Base-by-base conservation (phyloP, 352 stramenopile genomes). In the Detonula confervacea region DNA sequence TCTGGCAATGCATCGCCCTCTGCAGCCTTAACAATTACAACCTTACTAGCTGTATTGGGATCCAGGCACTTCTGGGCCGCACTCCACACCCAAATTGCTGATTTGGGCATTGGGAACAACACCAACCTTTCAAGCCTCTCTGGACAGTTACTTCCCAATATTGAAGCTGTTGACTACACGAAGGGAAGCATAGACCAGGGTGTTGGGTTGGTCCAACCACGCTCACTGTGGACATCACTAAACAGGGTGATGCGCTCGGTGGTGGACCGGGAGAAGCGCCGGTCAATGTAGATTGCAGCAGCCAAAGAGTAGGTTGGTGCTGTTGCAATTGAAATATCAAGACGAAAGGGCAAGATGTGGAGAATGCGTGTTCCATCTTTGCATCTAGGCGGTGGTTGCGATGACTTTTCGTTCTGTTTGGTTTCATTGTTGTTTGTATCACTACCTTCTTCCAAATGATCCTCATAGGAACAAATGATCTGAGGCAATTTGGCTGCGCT, bases 351-450 rank as follows among this genome's bases (percentile, higher is more conserved):
- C 12, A 84, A 37, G 44, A 87, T 73, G 61, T 87, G 67, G 39
- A 84, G 33, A 6, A 87, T 77, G n/a, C 72, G 68, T 22, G 52
- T 78, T 46, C 63, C 70, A 37, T 84, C 67, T 63, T 77, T 84
- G 54, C 60, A 72, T 24, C 65, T 39, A 27, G 79, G 68, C 52
- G 33, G 44, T 25, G 27, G 59, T 14, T 14, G 11, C 11, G 72
- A 25, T 42, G 29, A 67, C 29, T 42, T 24, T 25, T 61, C 56
- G 20, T 42, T 51, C 42, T 60, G 24, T 9, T 42, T 35, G 30
- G 20, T 30, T n/a, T n/a, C n/a, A n/a, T n/a, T n/a, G 37, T 60
- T 62, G 33, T 74, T 33, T 22, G 30, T 47, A 6, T 9, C 16
- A 66, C 1, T 46, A 37, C 20, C 9, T 1, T 46, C 20, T 25